Percentiles rank a stretch among this genome's conserved stretches.
Evolutionary conservation across 352 stramenopile genomes (phyloP).

Genomic region (Phytophthora sp.): DNA sequence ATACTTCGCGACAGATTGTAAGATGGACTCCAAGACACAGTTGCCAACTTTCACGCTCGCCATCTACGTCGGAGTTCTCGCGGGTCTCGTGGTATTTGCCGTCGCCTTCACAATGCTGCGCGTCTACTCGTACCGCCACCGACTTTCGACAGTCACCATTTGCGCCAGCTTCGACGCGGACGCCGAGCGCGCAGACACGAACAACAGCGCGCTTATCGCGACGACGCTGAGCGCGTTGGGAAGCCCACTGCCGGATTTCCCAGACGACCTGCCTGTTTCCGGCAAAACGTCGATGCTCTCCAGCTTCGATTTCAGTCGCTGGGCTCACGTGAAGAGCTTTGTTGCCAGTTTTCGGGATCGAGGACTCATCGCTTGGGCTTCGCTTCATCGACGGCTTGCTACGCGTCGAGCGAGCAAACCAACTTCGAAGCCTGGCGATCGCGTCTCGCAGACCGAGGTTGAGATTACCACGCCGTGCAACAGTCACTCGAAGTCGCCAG

Average conservation of each 20-base stretch:
- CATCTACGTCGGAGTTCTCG: conserved; percentile 30
- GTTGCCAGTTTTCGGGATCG: conserved; percentile 11
- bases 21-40: conserved; percentile 31
- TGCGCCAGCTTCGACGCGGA: conserved; percentile 19
- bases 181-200: conserved; percentile 5
- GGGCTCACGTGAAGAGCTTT: conserved; percentile 20
- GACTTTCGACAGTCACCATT: conserved; percentile 25
- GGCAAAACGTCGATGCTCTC: conserved; percentile 22
- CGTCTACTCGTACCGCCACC: conserved; percentile 26
- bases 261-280: conserved; percentile 5
- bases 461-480: conserved; percentile 28
- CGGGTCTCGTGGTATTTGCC: conserved; percentile 17
- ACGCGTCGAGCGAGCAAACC: neutral
- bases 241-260: conserved; percentile 19
- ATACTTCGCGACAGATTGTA: conserved; percentile 16
- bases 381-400: conserved; percentile 11
- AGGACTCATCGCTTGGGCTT: conserved; percentile 8
- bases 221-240: conserved; percentile 32
- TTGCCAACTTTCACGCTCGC: conserved; percentile 33
- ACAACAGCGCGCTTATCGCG: conserved; percentile 23
- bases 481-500: neutral
- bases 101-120: conserved; percentile 29
- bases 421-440: neutral
- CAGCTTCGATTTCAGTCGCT: conserved; percentile 14
- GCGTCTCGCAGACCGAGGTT: conserved; percentile 17